Evolutionary conservation across 257 asterid species (phyloP), one percentile per base, ranked within the genome.

Genomic region (Gentiana macrophylla): DNA sequence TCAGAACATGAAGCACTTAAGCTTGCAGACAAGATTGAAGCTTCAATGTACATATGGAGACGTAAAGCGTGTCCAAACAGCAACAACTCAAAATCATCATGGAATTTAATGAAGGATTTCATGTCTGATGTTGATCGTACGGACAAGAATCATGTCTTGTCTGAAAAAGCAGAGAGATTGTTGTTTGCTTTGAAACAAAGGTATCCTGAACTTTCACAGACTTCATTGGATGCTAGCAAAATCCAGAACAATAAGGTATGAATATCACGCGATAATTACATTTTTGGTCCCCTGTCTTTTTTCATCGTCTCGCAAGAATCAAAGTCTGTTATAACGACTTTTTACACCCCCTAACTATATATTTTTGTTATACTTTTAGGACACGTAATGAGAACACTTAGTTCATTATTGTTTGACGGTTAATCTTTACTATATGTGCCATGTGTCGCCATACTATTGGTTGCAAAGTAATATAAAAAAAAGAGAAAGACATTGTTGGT

Each of bases 1-100:
- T 75, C 94, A 2, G 95, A 92, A 69, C 95, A 80, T 4, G 94
- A 85, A 61, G 95, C 99, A 11, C 85, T 84, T 3, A 94, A 88
- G 79, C 76, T 84, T 5, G 97, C 95, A 1, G 94, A 86, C 67
- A 81, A 79, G 65, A 80, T 88, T 12, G 99, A 92, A 60, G 94
- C 94, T 48, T 72, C 97, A 6, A 80, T 86, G 84, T 73, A 83
- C 65, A 82, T 84, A 1, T 92, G 99, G 99, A 73, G 89, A 2
- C 81, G 89, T 11, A 92, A 88, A 59, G 72, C 83, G 49, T 68
- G 84, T 69, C 32, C 65, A 68, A 50, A 84, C 13, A 84, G 79
- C 32, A 50, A 84, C 13, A 84, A 81, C 32, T 70, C 95, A 1
- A 92, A 88, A 64, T 70, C 98, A 7, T 92, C 99, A 32, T 88